phyloP scores from a whole-genome alignment of 257 asterid species.

The Asclepias syriaca region DNA sequence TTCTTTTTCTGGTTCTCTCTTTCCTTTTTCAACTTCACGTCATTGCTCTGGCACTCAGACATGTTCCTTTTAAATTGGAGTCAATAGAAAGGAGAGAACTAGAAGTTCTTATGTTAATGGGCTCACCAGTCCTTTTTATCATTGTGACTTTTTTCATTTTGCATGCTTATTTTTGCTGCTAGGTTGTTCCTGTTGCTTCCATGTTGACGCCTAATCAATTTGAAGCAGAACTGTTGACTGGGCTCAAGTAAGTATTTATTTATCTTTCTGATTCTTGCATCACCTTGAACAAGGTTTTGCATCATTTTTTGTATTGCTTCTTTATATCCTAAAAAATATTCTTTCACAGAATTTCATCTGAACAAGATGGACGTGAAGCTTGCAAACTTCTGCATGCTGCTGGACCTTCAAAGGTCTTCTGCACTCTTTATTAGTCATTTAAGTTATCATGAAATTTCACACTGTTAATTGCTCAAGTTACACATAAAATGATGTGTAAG shows the following conservation, averaged over 20 bases:
- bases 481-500: neutral
- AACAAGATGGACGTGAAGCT: conserved; percentile 92
- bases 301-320: neutral
- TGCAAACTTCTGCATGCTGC: conserved; percentile 91
- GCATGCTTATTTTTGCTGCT: conserved; percentile 15
- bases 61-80: neutral
- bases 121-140: neutral
- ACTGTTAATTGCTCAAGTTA: neutral
- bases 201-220: conserved; percentile 98
- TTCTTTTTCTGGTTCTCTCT: neutral
- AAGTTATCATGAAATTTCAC: neutral
- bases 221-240: conserved; percentile 89
- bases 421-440: neutral
- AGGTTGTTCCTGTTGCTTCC: conserved; percentile 97
- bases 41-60: neutral
- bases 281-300: neutral
- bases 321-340: conserved; percentile 5
- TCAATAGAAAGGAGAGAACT: neutral
- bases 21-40: neutral
- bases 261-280: conserved; percentile 15
- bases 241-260: conserved; percentile 79
- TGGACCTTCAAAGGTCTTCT: conserved; percentile 89
- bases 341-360: conserved; percentile 62
- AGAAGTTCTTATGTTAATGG: neutral
- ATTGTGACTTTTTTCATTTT: conserved; percentile 1